Evolutionary conservation across 768 basidiomycete species (phyloP), one percentile per base, ranked within the genome.

Genomic region (Boletus bicolor): DNA sequence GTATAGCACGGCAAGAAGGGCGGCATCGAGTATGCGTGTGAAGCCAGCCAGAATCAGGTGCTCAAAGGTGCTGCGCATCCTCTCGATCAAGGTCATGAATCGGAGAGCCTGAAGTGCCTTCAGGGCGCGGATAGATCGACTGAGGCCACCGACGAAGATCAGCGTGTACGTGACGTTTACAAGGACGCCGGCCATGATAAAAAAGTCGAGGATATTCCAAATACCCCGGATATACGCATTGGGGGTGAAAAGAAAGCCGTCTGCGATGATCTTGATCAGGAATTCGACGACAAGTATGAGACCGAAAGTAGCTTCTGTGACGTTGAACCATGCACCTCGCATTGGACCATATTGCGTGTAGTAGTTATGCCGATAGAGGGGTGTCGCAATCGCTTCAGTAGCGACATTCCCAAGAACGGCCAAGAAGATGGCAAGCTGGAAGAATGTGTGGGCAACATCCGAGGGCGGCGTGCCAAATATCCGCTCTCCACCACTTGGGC

Each of bases 171-270:
- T 77, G 49, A 90, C 79, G 58, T 91, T 94, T 65, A 88, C 77
- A 26, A 93, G 71, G 32, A 96, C 71, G 6, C 91, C 89, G 35
- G 75, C 68, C 75, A 98, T 82, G 68, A 98, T 87, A 66, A 91
- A 68, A 62, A 95, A 86, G 72, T 98, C 96, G 54, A 98, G 74
- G 63, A 87, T 71, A 69, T 98, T 98, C 93, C 94, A 98, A 8
- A 94, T 86, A 58, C 89, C 91, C 28, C 86, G 86, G 30, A 97
- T 70, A 67, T 98, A 98, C 0, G 93, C 93, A 63, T 94, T 94
- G 0, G 93, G 93, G 0, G 90, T 86, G 73, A 94, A 93, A 14
- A 89, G 66, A 70, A 96, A 89, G 0, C 96, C 96, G 65, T 98
- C 96, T 1, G 96, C 96, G 45, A 93, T 75, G 68, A 94, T 73